Evolutionary conservation across 2,329 filamentous ascomycete genomes (phyloP).

Genomic region (Karstenula rhodostoma): DNA sequence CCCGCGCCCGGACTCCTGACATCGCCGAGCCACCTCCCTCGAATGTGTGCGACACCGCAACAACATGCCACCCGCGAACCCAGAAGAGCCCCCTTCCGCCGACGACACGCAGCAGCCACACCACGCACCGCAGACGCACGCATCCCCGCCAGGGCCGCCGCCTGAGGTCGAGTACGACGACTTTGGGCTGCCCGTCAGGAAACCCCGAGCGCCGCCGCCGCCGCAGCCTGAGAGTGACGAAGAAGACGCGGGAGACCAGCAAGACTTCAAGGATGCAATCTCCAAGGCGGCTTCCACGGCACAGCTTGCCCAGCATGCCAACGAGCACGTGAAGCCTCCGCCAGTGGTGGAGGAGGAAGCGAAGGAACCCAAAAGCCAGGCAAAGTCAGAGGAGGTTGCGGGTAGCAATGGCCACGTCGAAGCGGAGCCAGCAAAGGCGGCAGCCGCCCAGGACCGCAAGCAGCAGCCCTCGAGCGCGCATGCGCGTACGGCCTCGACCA

Average conservation of each 20-base stretch:
- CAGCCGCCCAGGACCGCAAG: conserved; percentile 18
- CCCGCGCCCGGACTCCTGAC: not conserved
- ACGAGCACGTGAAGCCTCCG: conserved; percentile 20
- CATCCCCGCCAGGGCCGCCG: conserved; percentile 20
- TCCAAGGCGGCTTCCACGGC: conserved; percentile 34
- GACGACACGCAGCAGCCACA: conserved; percentile 29
- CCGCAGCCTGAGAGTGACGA: conserved; percentile 39
- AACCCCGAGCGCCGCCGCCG: conserved; percentile 42
- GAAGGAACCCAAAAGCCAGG: conserved; percentile 18
- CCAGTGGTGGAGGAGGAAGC: conserved; percentile 13
- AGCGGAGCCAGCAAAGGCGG: conserved; percentile 19
- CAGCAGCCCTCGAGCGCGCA: conserved; percentile 16
- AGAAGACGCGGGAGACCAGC: conserved; percentile 34
- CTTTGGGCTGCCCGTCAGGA: conserved; percentile 73
- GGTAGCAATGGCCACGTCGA: conserved; percentile 24
- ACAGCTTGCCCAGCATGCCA: conserved; percentile 38
- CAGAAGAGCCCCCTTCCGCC: conserved; percentile 36
- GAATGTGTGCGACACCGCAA: conserved; percentile 20
- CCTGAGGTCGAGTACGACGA: conserved; percentile 66
- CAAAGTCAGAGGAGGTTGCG: conserved; percentile 13
- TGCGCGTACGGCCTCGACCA: not conserved
- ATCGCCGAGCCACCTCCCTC: conserved; percentile 12
- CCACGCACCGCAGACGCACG: conserved; percentile 20
- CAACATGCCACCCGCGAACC: conserved; percentile 29
- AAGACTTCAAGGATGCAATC: conserved; percentile 41